These are phyloP conservation scores for Senecio squalidus DNA, from an alignment of 140 eudicot genomes.

Conservation along the genomic window DNA sequence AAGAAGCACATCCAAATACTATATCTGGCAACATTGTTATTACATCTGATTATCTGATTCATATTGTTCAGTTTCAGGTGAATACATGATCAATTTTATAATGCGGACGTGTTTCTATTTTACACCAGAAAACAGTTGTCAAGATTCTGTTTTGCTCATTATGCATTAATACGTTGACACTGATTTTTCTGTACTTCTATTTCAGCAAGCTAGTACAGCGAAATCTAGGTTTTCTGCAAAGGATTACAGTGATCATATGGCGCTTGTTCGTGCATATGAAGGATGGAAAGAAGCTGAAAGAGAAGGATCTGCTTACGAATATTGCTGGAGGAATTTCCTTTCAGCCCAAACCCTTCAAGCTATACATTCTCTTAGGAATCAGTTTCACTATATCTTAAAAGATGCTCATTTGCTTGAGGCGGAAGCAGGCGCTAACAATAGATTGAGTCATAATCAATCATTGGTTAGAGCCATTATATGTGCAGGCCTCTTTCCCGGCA, in stretches of 20 bases:
- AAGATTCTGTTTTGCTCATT: conserved; percentile 3
- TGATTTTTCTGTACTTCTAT: background rate
- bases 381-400: conserved; percentile 70
- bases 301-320: conserved; percentile 94
- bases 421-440: conserved; percentile 59
- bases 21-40: background rate
- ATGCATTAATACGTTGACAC: background rate
- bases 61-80: background rate
- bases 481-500: conserved; percentile 95
- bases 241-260: conserved; percentile 99
- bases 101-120: background rate
- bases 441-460: conserved; percentile 84
- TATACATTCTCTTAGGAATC: conserved; percentile 91
- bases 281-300: conserved; percentile 99
- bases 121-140: conserved; percentile 7
- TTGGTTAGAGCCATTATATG: conserved; percentile 97
- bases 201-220: conserved; percentile 94
- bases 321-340: conserved; percentile 96
- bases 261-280: conserved; percentile 99
- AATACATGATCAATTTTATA: background rate
- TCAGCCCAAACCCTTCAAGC: conserved; percentile 98
- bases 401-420: conserved; percentile 80
- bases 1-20: background rate
- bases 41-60: background rate
- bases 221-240: conserved; percentile 90